Conservation (phyloP, 2,329 filamentous ascomycete species). For the Hymenoscyphus occultus region DNA sequence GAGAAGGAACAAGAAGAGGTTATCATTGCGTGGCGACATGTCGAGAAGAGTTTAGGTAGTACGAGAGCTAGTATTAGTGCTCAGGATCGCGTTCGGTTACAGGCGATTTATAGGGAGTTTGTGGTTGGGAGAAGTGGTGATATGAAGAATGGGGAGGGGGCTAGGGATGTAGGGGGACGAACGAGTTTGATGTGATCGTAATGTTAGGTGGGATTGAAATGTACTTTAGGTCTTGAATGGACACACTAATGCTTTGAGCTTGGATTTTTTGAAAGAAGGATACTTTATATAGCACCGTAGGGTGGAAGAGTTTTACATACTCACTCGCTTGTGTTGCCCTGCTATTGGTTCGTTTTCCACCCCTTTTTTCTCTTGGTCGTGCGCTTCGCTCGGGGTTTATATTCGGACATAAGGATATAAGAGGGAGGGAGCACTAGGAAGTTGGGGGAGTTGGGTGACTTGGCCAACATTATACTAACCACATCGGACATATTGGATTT, state of each 20-base stretch:
- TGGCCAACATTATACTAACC: no score
- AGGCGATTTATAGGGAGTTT: conserved; percentile 88
- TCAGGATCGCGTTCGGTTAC: conserved; percentile 71
- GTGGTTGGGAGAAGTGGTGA: conserved; percentile 89
- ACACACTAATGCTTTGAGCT: background rate
- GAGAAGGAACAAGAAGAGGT: conserved; percentile 62
- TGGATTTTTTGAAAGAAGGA: background rate
- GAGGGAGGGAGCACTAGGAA: no score
- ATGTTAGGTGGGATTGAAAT: conserved; percentile 12
- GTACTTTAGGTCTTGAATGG: background rate
- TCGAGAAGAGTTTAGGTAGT: conserved; percentile 70
- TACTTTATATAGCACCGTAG: no score
- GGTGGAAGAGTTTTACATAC: background rate
- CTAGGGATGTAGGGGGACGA: conserved; percentile 86
- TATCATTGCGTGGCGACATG: conserved; percentile 78
- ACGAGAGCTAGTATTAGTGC: conserved; percentile 81
- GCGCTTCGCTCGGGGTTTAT: background rate
- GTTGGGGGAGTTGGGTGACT: no score
- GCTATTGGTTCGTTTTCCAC: background rate
- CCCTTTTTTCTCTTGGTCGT: background rate
- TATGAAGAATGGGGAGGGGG: conserved; percentile 89
- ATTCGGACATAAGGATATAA: background rate
- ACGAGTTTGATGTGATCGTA: conserved; percentile 79
- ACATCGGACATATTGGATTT: no score
- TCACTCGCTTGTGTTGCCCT: background rate